phyloP scores from a whole-genome alignment of 768 basidiomycete genomes.

The Trametes maxima region DNA sequence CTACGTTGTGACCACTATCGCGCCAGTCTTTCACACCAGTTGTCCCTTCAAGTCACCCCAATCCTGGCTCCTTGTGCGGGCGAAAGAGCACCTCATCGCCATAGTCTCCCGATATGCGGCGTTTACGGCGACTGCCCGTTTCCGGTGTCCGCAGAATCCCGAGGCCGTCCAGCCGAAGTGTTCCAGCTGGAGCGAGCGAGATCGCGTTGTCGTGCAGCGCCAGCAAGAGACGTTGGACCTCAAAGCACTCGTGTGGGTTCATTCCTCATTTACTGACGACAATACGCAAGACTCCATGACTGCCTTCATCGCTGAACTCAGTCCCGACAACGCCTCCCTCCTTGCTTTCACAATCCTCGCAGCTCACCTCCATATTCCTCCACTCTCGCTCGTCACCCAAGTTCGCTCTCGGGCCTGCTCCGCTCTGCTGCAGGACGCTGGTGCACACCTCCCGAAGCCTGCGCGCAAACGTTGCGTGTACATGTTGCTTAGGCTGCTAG shows the following conservation, averaged over 20 bases:
- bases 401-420: not conserved
- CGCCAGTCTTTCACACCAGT: conserved; percentile 6
- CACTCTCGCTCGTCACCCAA: not conserved
- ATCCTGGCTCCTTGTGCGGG: conserved; percentile 4
- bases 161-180: not conserved
- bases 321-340: not conserved
- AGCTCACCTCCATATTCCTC: not conserved
- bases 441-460: not conserved
- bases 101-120: not conserved
- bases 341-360: not conserved
- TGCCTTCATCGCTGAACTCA: not conserved
- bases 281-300: not conserved
- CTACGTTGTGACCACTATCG: conserved; percentile 14
- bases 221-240: not conserved
- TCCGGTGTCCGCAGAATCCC: not conserved
- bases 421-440: not conserved
- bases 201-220: not conserved
- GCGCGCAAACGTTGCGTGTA: not conserved
- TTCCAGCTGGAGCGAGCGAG: conserved; percentile 7
- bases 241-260: conserved; percentile 2
- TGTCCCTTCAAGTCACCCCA: conserved; percentile 17
- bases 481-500: conserved; percentile 5
- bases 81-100: not conserved
- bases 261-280: not conserved
- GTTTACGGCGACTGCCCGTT: not conserved